Evolutionary conservation across 1,284 basidiomycete species (phyloP).

Genomic region (Papiliotrema nemorosa): DNA sequence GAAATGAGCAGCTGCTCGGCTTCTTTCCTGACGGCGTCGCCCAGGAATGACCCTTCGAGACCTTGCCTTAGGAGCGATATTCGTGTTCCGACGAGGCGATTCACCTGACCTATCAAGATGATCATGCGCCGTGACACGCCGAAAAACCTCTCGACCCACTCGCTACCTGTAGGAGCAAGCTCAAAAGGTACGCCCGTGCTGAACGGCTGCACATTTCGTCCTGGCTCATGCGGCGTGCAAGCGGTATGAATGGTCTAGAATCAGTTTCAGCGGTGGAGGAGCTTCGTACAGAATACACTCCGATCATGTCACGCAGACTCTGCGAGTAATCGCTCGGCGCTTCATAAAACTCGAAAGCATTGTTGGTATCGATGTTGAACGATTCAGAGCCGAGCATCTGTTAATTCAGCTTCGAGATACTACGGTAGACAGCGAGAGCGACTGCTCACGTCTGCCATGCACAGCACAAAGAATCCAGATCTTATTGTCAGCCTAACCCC

Average conservation of each 20-base stretch:
- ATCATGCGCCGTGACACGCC: slow-evolving; percentile 17
- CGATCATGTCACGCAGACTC: slow-evolving; percentile 17
- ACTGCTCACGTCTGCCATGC: slow-evolving; percentile 26
- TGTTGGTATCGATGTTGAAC: slow-evolving; percentile 11
- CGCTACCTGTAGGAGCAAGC: slow-evolving; percentile 4
- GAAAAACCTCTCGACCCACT: slow-evolving; percentile 24
- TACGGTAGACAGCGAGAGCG: too few species aligned
- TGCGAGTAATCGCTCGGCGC: slow-evolving; percentile 8
- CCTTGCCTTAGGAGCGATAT: too few species aligned
- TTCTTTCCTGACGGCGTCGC: too few species aligned
- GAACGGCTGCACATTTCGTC: background rate
- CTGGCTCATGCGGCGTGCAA: slow-evolving; percentile 10
- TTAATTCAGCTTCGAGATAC: too few species aligned
- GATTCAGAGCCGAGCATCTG: slow-evolving; percentile 14
- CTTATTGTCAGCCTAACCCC: too few species aligned
- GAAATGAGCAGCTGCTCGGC: too few species aligned
- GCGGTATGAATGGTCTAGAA: slow-evolving; percentile 8
- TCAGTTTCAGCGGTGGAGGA: too few species aligned
- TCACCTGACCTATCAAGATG: slow-evolving; percentile 12
- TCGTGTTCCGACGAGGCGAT: slow-evolving; percentile 12
- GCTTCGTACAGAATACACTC: slow-evolving; percentile 18
- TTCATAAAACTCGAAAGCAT: slow-evolving; percentile 6
- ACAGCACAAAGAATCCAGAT: slow-evolving; percentile 20
- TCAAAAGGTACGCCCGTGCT: slow-evolving; percentile 1
- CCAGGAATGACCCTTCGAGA: too few species aligned